These are phyloP conservation scores for Solanum megistacrolobum DNA, from an alignment of 257 asterid genomes.

Conservation along the genomic window DNA sequence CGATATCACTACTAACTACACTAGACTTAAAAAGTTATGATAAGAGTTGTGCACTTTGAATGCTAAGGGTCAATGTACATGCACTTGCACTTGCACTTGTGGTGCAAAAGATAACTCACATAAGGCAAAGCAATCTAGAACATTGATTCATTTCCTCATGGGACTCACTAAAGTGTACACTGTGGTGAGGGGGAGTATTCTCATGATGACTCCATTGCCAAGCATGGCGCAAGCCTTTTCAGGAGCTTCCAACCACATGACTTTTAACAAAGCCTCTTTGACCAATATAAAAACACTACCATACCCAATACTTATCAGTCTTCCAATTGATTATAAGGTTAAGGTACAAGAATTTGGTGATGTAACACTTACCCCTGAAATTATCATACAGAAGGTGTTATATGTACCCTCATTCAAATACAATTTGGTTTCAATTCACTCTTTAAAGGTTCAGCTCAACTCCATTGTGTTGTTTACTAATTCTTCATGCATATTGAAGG, in stretches of 20 bases:
- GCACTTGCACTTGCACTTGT: not conserved
- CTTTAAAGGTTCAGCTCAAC: no score
- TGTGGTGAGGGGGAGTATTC: no score
- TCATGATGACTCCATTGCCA: no score
- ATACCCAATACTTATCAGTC: no score
- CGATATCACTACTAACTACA: not conserved
- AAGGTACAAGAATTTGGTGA: no score
- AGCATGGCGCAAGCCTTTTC: not conserved
- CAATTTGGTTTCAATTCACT: no score
- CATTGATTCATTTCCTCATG: not conserved
- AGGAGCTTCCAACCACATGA: not conserved
- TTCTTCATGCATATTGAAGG: no score
- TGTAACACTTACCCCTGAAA: no score
- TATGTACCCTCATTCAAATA: no score
- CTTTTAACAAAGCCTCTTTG: not conserved
- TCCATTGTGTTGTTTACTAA: no score
- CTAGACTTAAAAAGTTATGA: not conserved
- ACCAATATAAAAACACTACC: not conserved
- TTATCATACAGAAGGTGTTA: no score
- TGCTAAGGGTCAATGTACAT: not conserved
- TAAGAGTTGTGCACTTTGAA: not conserved
- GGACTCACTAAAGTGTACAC: not conserved
- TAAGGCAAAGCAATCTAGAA: not conserved
- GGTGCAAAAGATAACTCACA: not conserved
- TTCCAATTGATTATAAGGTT: no score